These are phyloP conservation scores for Apiotrichum laibachii DNA, from an alignment of 1,284 basidiomycete genomes.

Conservation along the genomic window DNA sequence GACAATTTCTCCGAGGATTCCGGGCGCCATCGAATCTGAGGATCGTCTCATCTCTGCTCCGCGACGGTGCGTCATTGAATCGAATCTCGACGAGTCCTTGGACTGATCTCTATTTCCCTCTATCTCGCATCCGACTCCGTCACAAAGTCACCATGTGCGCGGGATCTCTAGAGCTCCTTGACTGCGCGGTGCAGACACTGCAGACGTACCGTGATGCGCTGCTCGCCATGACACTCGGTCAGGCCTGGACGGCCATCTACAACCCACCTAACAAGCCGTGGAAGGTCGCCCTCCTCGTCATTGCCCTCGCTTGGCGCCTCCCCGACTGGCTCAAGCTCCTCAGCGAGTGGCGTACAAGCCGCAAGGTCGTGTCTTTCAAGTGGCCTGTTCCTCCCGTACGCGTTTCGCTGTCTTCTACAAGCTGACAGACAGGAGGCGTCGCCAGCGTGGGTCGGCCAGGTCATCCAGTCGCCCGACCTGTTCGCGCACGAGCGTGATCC, in stretches of 20 bases:
- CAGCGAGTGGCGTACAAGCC: slow-evolving; percentile 7
- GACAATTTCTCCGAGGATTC: too few relatives aligned
- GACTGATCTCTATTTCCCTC: too few relatives aligned
- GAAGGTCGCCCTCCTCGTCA: slow-evolving; percentile 22
- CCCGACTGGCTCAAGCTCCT: slow-evolving; percentile 12
- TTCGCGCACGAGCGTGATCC: slow-evolving; percentile 33
- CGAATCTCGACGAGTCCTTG: too few relatives aligned
- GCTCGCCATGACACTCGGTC: slow-evolving; percentile 30
- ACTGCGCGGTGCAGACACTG: not conserved
- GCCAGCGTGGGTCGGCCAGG: slow-evolving; percentile 28
- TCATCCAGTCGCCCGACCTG: slow-evolving; percentile 31
- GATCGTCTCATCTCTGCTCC: too few relatives aligned
- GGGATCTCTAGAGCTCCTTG: not conserved
- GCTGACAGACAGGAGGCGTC: slow-evolving; percentile 24
- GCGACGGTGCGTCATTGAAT: too few relatives aligned
- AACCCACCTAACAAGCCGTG: slow-evolving; percentile 33
- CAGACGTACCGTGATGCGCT: not conserved
- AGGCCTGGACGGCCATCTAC: slow-evolving; percentile 37
- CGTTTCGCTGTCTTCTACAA: slow-evolving; percentile 7
- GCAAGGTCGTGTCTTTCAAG: slow-evolving; percentile 63
- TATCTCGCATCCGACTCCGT: too few relatives aligned
- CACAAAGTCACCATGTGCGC: not conserved
- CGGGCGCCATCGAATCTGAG: too few relatives aligned
- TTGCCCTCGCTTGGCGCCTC: slow-evolving; percentile 13
- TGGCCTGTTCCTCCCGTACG: slow-evolving; percentile 62